Evolutionary conservation across 1,284 basidiomycete species (phyloP).

Genomic region (Apiotrichum mycotoxinovorans): DNA sequence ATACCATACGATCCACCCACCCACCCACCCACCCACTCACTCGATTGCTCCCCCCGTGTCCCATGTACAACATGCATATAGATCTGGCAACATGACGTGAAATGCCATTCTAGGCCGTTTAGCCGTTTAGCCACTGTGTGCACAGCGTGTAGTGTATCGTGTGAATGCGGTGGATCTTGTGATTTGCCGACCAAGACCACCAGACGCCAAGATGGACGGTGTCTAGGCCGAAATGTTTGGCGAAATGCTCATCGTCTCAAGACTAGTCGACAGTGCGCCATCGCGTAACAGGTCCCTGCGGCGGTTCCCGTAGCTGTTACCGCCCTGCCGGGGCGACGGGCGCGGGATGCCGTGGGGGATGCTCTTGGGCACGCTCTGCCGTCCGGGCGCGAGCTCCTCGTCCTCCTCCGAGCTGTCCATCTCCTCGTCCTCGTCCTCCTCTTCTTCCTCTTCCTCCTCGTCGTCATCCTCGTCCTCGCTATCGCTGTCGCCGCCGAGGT

Average conservation of each 20-base stretch:
- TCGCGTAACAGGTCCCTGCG: constrained; percentile 21
- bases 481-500: constrained; percentile 43
- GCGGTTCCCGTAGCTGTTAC: constrained; percentile 10
- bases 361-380: constrained; percentile 9
- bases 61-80: constrained; percentile 5
- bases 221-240: constrained; percentile 14
- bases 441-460: constrained; percentile 52
- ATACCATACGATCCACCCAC: not conserved
- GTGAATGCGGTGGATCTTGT: not conserved
- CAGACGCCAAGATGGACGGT: not conserved
- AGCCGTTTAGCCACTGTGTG: not conserved
- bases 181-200: no score
- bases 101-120: not conserved
- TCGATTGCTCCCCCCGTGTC: not conserved
- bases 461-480: constrained; percentile 50
- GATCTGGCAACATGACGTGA: not conserved
- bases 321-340: constrained; percentile 2
- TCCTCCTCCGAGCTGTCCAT: not conserved
- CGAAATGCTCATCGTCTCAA: constrained; percentile 47
- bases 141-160: not conserved
- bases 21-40: no score
- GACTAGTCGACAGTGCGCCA: constrained; percentile 33
- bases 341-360: not conserved
- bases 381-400: constrained; percentile 1
- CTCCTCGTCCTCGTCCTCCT: constrained; percentile 35